Evolutionary conservation across 768 basidiomycete genomes (phyloP), one percentile per base, ranked within the genome.

Genomic region (Pleurotus sapidus): DNA sequence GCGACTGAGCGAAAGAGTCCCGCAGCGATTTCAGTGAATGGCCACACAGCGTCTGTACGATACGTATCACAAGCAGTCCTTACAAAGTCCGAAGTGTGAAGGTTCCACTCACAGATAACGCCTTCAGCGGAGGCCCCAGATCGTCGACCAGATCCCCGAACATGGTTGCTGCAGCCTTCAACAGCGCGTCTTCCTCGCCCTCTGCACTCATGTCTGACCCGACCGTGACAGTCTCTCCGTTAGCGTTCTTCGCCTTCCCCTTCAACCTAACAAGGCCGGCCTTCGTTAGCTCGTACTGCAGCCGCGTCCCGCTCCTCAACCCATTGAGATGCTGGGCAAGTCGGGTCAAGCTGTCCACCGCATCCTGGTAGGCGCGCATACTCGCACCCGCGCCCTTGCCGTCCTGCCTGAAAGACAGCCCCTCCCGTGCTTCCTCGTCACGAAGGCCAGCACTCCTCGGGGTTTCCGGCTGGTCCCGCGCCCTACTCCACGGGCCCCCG

Each of bases 291-390:
- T 95, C 91, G 59, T 88, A 86, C 67, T 98, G 95, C 37, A 98
- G 70, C 34, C 83, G 80, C 5, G 89, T 93, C 1, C 94, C 91
- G 57, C 90, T 87, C 47, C 96, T 74, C 58, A 98, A 74, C 23
- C 96, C 95, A 56, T 89, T 95, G 39, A 99, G 72, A 73, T 98
- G 95, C 66, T 99, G 96, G 1, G 93, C 97, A 4, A 99, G 82
- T 15, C 94, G 77, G 58, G 91, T 95, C 64, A 99, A 76, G 64
- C 88, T 88, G 58, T 86, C 87, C 9, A 98, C 89, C 0, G 91
- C 90, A 60, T 94, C 92, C 60, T 91, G 90, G 58, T 95, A 96
- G 0, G 90, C 87, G 54, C 77, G 75, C 49, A 83, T 72, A 43
- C 65, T 74, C 43, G 51, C 51, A 4, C 51, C 51, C 15, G 51